phyloP scores from a whole-genome alignment of 2,329 filamentous ascomycete genomes.

The Sporothrix phasma region DNA sequence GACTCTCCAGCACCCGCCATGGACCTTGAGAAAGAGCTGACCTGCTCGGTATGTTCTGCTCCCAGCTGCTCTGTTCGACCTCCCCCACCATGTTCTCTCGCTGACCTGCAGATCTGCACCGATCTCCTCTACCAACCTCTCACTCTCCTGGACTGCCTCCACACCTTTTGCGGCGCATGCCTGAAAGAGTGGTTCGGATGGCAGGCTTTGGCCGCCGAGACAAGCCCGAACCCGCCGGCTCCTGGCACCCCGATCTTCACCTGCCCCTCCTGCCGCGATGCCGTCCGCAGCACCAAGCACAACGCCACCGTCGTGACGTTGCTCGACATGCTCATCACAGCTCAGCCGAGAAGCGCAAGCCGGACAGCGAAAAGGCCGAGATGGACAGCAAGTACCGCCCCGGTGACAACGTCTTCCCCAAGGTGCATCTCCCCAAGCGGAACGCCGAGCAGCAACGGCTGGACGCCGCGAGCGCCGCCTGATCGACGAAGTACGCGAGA shows the following conservation, averaged over 20 bases:
- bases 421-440: slow-evolving; percentile 40
- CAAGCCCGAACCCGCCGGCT: slow-evolving; percentile 38
- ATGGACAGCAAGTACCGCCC: slow-evolving; percentile 67
- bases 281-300: slow-evolving; percentile 75
- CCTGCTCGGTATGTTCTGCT: slow-evolving; percentile 67
- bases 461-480: slow-evolving; percentile 60
- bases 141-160: slow-evolving; percentile 83
- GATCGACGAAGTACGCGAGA: slow-evolving; percentile 59
- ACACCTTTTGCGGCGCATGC: slow-evolving; percentile 93
- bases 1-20: slow-evolving; percentile 41
- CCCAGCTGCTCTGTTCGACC: background rate
- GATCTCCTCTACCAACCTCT: slow-evolving; percentile 87
- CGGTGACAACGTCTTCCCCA: slow-evolving; percentile 71
- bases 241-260: slow-evolving; percentile 54
- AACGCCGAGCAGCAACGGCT: slow-evolving; percentile 43
- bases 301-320: slow-evolving; percentile 87
- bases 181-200: slow-evolving; percentile 92
- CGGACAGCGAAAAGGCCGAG: slow-evolving; percentile 63
- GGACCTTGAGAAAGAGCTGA: slow-evolving; percentile 88
- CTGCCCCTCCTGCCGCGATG: slow-evolving; percentile 83
- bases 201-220: slow-evolving; percentile 54
- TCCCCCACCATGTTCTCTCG: background rate
- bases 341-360: slow-evolving; percentile 64
- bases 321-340: slow-evolving; percentile 75
- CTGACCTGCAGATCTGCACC: slow-evolving; percentile 69